Percentiles rank a stretch among this genome's conserved stretches.
Evolutionary conservation across 306 rosid species (phyloP).

Genomic region (Mucuna pruriens): DNA sequence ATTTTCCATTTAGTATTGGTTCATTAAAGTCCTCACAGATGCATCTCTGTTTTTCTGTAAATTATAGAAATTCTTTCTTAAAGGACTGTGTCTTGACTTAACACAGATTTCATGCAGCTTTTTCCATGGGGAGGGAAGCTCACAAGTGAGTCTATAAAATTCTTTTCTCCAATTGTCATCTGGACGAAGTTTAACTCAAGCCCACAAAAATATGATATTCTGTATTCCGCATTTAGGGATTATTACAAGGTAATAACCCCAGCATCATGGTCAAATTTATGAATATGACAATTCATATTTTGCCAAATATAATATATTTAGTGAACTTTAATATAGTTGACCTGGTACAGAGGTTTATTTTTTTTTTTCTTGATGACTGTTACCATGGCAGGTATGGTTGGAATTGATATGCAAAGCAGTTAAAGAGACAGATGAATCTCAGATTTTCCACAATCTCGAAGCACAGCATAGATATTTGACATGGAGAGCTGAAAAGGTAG

Average conservation of each 20-base stretch:
- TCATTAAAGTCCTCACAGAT: not conserved
- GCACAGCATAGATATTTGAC: constrained; percentile 86
- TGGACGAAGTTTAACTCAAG: constrained; percentile 87
- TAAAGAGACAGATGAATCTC: constrained; percentile 60
- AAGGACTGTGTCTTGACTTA: constrained; percentile 53
- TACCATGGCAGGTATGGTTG: constrained; percentile 71
- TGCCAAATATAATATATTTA: constrained; percentile 9
- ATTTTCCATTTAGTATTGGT: constrained; percentile 8
- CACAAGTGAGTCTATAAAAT: constrained; percentile 76
- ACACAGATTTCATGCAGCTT: constrained; percentile 83
- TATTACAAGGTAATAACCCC: constrained; percentile 75
- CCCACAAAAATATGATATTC: constrained; percentile 54
- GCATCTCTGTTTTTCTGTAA: not conserved
- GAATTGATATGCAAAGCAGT: constrained; percentile 54
- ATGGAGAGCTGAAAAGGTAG: constrained; percentile 89
- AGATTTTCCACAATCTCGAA: constrained; percentile 59
- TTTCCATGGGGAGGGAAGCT: constrained; percentile 99
- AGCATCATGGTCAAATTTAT: not conserved
- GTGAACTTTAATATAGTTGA: constrained; percentile 12
- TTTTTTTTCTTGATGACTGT: not conserved
- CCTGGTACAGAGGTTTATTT: not conserved
- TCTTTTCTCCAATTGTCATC: constrained; percentile 94
- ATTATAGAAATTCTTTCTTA: constrained; percentile 40
- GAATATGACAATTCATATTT: not conserved
- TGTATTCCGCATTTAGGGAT: constrained; percentile 81